A percentile compares a stretch with the other conserved stretches of the same genome.
Evolutionary conservation across 495 filamentous ascomycete species (phyloP).

Genomic region (Aspergillus sclerotiicarbonarius): DNA sequence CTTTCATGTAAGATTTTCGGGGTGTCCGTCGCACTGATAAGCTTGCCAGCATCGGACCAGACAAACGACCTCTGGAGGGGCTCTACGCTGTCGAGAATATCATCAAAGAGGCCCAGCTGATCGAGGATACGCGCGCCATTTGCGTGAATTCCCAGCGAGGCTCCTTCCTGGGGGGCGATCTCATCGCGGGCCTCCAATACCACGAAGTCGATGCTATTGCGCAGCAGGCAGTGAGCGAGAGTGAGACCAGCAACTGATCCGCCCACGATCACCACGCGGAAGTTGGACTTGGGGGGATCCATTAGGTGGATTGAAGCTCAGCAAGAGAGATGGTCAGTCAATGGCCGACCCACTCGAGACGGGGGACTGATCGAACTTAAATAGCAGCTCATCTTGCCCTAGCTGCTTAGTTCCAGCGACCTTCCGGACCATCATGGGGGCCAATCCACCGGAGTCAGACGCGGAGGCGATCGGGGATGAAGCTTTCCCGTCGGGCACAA

Average conservation of each 20-base stretch:
- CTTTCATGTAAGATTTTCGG: slow-evolving; percentile 3
- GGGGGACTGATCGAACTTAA: too few relatives aligned
- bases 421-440: too few relatives aligned
- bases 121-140: slow-evolving; percentile 45
- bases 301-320: too few relatives aligned
- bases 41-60: background rate
- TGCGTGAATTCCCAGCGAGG: slow-evolving; percentile 32
- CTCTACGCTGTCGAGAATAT: slow-evolving; percentile 16
- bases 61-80: slow-evolving; percentile 8
- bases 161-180: slow-evolving; percentile 38
- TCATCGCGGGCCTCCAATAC: slow-evolving; percentile 43
- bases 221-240: slow-evolving; percentile 43
- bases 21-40: background rate
- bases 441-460: too few relatives aligned
- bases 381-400: too few relatives aligned
- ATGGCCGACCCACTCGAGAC: too few relatives aligned
- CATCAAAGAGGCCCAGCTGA: slow-evolving; percentile 47
- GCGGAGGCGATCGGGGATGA: too few relatives aligned
- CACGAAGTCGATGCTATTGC: slow-evolving; percentile 47
- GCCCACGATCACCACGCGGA: slow-evolving; percentile 49
- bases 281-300: background rate
- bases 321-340: too few relatives aligned
- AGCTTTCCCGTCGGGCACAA: too few relatives aligned
- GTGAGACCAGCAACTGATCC: slow-evolving; percentile 51
- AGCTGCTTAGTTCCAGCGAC: too few relatives aligned